These are phyloP conservation scores for Mycena olivaceomarginata DNA, from an alignment of 768 basidiomycete genomes.

Conservation along the genomic window DNA sequence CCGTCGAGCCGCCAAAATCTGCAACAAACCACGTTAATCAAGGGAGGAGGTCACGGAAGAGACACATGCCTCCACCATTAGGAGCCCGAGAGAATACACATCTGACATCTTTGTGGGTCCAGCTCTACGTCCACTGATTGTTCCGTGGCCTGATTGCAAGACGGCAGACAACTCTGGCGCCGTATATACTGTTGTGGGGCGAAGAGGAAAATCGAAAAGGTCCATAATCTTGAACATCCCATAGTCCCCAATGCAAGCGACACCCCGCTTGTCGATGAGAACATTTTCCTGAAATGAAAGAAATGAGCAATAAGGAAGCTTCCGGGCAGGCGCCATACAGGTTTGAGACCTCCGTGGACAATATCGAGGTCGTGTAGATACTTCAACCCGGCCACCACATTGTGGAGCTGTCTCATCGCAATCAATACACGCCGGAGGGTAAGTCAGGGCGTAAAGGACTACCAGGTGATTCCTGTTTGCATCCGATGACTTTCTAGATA, in stretches of 20 bases:
- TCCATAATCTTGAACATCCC: neutral
- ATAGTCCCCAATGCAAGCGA: neutral
- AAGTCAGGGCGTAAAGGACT: neutral
- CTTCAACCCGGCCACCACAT: neutral
- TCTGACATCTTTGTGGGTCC: neutral
- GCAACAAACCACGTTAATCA: too few species aligned
- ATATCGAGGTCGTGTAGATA: neutral
- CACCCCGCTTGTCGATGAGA: neutral
- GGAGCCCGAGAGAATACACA: neutral
- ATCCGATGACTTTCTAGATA: neutral
- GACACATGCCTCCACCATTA: neutral
- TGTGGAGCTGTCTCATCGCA: neutral
- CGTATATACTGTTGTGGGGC: neutral
- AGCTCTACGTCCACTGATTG: neutral
- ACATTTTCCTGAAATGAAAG: neutral
- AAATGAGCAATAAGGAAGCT: neutral
- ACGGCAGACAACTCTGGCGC: neutral
- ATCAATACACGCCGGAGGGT: neutral
- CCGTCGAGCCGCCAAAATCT: too few species aligned
- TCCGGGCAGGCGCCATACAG: neutral
- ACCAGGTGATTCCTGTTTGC: neutral
- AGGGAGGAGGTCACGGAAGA: too few species aligned
- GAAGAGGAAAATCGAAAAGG: neutral
- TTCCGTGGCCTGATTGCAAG: neutral
- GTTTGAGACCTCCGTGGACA: neutral